Evolutionary conservation across 768 basidiomycete species (phyloP).

Genomic region (Suillus discolor): DNA sequence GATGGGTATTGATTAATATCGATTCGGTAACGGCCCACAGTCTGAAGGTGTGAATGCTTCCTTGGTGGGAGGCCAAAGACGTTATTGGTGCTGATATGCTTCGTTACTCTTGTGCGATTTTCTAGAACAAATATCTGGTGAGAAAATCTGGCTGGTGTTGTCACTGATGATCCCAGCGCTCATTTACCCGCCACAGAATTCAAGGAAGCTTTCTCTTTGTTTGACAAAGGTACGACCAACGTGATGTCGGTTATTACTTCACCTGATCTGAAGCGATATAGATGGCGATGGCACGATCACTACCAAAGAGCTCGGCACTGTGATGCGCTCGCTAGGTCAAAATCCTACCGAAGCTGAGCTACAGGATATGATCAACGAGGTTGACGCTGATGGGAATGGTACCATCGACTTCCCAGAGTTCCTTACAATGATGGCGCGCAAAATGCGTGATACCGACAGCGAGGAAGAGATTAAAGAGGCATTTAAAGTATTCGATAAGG

Average conservation of each 20-base stretch:
- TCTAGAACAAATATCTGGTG: constrained; percentile 90
- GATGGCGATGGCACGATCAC: constrained; percentile 95
- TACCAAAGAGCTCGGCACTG: constrained; percentile 86
- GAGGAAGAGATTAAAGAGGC: constrained; percentile 97
- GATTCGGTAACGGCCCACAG: constrained; percentile 33
- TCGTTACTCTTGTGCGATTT: constrained; percentile 15
- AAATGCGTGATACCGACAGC: constrained; percentile 89
- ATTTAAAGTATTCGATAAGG: constrained; percentile 97
- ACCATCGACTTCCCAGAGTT: constrained; percentile 88
- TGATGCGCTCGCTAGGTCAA: constrained; percentile 92
- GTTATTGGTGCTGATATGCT: background rate
- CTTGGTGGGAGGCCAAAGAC: constrained; percentile 7
- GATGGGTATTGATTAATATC: constrained; percentile 21
- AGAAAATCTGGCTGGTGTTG: constrained; percentile 25
- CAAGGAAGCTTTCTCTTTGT: constrained; percentile 98
- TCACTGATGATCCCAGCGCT: constrained; percentile 7
- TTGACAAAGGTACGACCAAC: constrained; percentile 79
- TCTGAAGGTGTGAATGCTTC: constrained; percentile 52
- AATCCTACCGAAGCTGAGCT: constrained; percentile 92
- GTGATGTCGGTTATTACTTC: background rate
- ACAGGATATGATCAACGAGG: constrained; percentile 96
- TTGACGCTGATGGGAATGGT: constrained; percentile 86
- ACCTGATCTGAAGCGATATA: constrained; percentile 30
- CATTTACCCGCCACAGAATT: constrained; percentile 63
- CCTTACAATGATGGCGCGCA: constrained; percentile 81